phyloP scores from a whole-genome alignment of 768 basidiomycete genomes.

The Hypholoma fasciculare region DNA sequence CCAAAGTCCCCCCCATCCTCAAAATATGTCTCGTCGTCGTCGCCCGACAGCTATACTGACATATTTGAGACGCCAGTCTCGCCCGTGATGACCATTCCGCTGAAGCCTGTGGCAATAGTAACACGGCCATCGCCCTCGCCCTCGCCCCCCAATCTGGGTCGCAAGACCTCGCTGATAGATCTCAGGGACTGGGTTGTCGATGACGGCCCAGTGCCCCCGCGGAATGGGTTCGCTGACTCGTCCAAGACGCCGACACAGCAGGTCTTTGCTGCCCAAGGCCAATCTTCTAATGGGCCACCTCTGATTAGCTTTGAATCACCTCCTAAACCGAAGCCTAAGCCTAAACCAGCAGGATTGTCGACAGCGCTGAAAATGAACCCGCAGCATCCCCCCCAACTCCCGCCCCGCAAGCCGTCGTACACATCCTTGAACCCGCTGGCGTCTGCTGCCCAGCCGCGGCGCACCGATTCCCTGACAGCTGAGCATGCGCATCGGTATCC shows the following conservation, averaged over 20 bases:
- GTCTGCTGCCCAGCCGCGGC: conserved; percentile 29
- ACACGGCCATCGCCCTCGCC: conserved; percentile 44
- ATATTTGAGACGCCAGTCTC: conserved; percentile 52
- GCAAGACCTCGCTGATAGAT: conserved; percentile 67
- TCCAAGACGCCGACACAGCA: conserved; percentile 28
- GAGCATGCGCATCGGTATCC: conserved; percentile 62
- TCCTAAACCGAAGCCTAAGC: conserved; percentile 31
- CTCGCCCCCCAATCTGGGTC: conserved; percentile 47
- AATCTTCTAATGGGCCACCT: conserved; percentile 21
- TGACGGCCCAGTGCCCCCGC: conserved; percentile 43
- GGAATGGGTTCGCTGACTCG: conserved; percentile 2
- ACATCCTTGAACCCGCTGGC: conserved; percentile 40
- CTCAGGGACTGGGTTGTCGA: conserved; percentile 75
- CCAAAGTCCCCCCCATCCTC: conserved; percentile 22
- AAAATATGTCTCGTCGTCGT: background rate
- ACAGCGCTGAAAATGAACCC: background rate
- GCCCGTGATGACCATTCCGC: conserved; percentile 37
- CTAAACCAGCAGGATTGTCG: conserved; percentile 22
- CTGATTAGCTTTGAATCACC: conserved; percentile 61
- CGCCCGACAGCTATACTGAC: conserved; percentile 14
- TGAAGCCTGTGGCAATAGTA: conserved; percentile 42
- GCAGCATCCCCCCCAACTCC: conserved; percentile 53
- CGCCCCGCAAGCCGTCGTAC: conserved; percentile 64
- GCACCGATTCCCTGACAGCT: conserved; percentile 51
- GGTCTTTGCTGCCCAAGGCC: background rate